Evolutionary conservation across 2,329 filamentous ascomycete species (phyloP), one percentile per base, ranked within the genome.

Genomic region (Alternaria alternata): DNA sequence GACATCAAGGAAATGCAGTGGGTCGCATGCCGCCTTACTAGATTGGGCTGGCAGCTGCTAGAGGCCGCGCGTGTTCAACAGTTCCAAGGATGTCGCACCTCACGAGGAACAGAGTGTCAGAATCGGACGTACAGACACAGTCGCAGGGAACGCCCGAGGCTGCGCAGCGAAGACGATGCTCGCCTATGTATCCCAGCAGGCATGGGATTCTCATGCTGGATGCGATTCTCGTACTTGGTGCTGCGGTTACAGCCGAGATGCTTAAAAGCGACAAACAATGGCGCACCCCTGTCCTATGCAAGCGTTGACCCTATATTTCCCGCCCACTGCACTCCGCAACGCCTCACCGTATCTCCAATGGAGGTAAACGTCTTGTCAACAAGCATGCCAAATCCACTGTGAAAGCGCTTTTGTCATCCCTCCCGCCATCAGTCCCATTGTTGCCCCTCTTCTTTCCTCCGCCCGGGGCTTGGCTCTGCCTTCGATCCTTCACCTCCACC

Each of bases 51-150:
- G 38, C 42, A 48, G 34, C 43, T 24, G 32, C 36, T 47, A 47
- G 42, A 56, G 59, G 51, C 34, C 47, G 54, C 53, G 58, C 53
- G 58, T 61, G 53, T 61, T 53, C 56, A 49, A 44, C 58, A 53
- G 18, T 44, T 51, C 52, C 39, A 48, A 60, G 48, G 52, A 12
- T 34, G 20, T 38, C 18, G 46, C 46, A 46, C 32, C 22, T 42
- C 53, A 51, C 47, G 53, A 46, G 32, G 43, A 24, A 59, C 12
- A 16, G n/a, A 41, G 20, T 48, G 26, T 18, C 51, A 43, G 38
- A 53, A 22, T 18, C 16, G 16, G 36, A 36, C n/a, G 18, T 16
- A 44, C 32, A 39, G 20, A 22, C 47, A 51, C 26, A 51, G 38
- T 20, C 42, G 28, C 51, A 53, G 11, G 38, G 12, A 16, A 42